Evolutionary conservation across 225 moss, liverwort and hornwort genomes (phyloP), one percentile per base, ranked within the genome.

Genomic region (Polytrichum formosum): DNA sequence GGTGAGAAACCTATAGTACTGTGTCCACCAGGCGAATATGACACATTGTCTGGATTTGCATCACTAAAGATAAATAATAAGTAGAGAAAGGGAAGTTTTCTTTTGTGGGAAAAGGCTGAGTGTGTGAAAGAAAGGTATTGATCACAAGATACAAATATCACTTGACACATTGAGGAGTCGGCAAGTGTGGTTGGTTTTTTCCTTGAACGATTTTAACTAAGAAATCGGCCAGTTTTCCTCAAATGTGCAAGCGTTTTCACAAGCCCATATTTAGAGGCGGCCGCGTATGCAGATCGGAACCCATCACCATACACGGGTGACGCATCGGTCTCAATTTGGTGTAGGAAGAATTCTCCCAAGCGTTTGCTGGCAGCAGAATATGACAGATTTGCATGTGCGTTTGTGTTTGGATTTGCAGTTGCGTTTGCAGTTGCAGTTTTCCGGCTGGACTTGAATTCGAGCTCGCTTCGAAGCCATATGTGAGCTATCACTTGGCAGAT

Each of bases 401-500:
- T 7, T 31, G 31, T 7, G 31, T 31, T 31, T 31, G 31, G 7
- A 31, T 7, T 31, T 31, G 31, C 31, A 31, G 7, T 31, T 31
- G 31, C 4, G 16, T 13, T 46, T 35, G 65, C 74, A 13, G 19
- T 56, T 53, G 64, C 25, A 54, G 75, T 63, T 55, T 77, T 87
- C 18, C 75, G 58, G 29, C 18, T 59, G 6, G 75, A 73, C 62
- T 81, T 83, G 4, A 46, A 46, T 13, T 83, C 82, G 23, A 89
- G 75, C 79, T 89, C 86, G 13, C 79, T 28, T 31, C 61, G 74
- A 55, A 98, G 85, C 98, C 98, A 98, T 55, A 85, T 69, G 69
- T 98, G 86, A 0, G 98, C 92, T 76, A 98, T 90, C 61, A 92
- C 92, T 90, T 98, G 98, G 83, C 98, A 98, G 27, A 98, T 91